Base-by-base conservation (phyloP, 2,329 filamentous ascomycete species). In the Eutypella sp. region DNA sequence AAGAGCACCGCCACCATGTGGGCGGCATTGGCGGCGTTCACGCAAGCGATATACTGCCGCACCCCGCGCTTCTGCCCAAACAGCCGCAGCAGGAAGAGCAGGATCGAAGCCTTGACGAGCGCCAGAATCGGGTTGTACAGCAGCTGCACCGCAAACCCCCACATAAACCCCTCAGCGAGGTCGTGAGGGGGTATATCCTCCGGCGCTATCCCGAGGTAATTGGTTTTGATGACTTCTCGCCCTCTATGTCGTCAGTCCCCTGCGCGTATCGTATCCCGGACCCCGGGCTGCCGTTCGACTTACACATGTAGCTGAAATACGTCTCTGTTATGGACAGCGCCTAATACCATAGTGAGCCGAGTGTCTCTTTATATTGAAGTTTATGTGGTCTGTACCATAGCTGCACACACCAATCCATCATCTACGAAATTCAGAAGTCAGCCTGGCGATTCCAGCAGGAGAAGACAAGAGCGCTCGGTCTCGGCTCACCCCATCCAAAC, bases 61-160 rank as follows among this genome's bases (percentile, higher is more conserved):
- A 70, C 57, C 19, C 50, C 62, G 23, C 42, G 54, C 46, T 69
- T 69, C 44, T 67, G 57, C 16, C 66, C 56, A 41, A 66, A 63
- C 1, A 74, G 62, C 1, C 69, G 68, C 16, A 70, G 60, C n/a
- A 73, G 61, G 47, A 73, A 72, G n/a, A 74, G 49, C 4, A 74
- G 61, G 16, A 73, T 60, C 0, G 71, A 74, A 2, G 65, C 63
- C 53, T 74, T 74, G 46, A 73, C 65, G 9, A 74, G 59, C 4
- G 69, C 68, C 2, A 74, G 53, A 38, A 73, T 68, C 0, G 71
- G 71, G 42, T 72, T 74, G 58, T 74, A 74, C 2, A 70, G 55
- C 8, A 71, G 54, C 37, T 71, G 65, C 29, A 66, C 64, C 16
- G 65, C 52, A 36, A 65, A 72, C 52, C 64, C 65, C 61, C 61